phyloP scores from a whole-genome alignment of 768 basidiomycete species.

The Hortiboletus flavorubellus region DNA sequence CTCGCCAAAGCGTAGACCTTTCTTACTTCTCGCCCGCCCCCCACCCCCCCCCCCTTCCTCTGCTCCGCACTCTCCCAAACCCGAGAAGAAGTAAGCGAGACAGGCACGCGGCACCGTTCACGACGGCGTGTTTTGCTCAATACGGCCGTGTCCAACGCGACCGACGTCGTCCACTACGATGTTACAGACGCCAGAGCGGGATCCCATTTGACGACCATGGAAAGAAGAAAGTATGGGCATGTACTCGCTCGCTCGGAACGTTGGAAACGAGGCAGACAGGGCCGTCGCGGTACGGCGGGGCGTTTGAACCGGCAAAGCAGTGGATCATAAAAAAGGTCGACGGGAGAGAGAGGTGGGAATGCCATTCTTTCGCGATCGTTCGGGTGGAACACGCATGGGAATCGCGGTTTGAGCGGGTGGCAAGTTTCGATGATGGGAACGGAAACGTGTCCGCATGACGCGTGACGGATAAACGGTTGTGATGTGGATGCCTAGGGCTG shows the following conservation, averaged over 20 bases:
- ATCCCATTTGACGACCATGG: conserved; percentile 32
- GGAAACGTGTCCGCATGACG: conserved; percentile 23
- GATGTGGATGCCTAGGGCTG: background rate
- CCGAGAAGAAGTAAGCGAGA: too few relatives aligned
- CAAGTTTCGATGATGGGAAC: conserved; percentile 23
- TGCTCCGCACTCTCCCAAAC: background rate
- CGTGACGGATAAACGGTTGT: background rate
- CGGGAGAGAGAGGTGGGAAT: conserved; percentile 14
- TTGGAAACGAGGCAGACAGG: conserved; percentile 31
- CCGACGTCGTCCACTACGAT: conserved; percentile 40
- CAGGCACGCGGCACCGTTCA: conserved; percentile 19
- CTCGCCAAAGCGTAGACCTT: background rate
- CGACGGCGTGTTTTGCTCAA: conserved; percentile 37
- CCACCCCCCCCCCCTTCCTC: too few relatives aligned
- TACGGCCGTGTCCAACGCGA: conserved; percentile 36
- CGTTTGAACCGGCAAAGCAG: conserved; percentile 25
- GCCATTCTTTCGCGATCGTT: background rate
- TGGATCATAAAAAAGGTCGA: conserved; percentile 31
- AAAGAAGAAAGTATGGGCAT: conserved; percentile 24
- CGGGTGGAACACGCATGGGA: background rate
- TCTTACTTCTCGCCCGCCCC: background rate
- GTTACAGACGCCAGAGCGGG: conserved; percentile 40
- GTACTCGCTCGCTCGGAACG: conserved; percentile 31
- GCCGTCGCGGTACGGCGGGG: conserved; percentile 27
- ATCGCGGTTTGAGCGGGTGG: conserved; percentile 15